These are phyloP conservation scores for Tuber melanosporum DNA, from an alignment of 495 filamentous ascomycete genomes.

Conservation along the genomic window DNA sequence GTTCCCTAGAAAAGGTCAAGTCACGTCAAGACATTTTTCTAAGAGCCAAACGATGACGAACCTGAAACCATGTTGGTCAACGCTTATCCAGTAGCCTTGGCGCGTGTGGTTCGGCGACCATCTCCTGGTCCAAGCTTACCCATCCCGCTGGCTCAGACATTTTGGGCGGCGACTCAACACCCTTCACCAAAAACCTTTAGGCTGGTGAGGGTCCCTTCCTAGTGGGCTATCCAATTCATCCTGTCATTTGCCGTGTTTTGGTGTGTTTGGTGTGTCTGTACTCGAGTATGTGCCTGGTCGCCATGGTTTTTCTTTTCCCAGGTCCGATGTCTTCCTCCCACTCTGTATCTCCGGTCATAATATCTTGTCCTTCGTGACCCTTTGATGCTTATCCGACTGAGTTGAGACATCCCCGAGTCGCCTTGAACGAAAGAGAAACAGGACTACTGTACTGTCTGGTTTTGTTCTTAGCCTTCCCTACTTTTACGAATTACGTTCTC, in stretches of 20 bases:
- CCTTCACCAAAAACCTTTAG: background rate
- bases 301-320: background rate
- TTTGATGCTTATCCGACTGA: background rate
- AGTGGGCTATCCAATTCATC: background rate
- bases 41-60: background rate
- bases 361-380: background rate
- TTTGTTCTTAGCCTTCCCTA: background rate
- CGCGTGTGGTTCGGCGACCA: slow-evolving; percentile 31
- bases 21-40: background rate
- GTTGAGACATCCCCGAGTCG: slow-evolving; percentile 1
- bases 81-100: background rate
- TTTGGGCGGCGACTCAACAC: background rate
- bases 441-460: background rate
- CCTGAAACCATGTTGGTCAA: slow-evolving; percentile 4
- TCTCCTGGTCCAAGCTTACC: slow-evolving; percentile 31
- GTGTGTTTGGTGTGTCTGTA: background rate
- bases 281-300: background rate
- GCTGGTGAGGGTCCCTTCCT: background rate
- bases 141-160: slow-evolving; percentile 6
- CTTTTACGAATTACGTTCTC: background rate
- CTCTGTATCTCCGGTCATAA: background rate
- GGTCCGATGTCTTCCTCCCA: slow-evolving; percentile 1
- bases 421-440: slow-evolving; percentile 4
- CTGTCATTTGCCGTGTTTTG: slow-evolving; percentile 3
- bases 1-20: background rate